Percentiles rank a stretch among this genome's conserved stretches.
Conservation (phyloP, 331 rosid genomes). For the Malus hybrid region DNA sequence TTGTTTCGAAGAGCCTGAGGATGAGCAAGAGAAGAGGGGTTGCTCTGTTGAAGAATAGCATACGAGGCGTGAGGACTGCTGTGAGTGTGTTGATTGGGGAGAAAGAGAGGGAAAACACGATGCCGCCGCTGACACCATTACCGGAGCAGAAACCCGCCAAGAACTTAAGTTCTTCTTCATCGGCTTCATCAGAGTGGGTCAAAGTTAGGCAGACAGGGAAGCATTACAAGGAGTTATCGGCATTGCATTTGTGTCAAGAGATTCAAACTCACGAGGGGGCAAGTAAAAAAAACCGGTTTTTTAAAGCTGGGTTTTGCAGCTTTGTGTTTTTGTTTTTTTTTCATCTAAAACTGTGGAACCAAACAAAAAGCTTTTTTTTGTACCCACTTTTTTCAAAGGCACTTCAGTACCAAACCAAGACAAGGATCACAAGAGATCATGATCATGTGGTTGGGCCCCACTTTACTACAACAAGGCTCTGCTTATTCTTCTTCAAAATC, state of each 20-base stretch:
- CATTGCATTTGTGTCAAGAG: slow-evolving; percentile 76
- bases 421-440: not conserved
- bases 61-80: slow-evolving; percentile 48
- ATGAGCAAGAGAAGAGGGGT: slow-evolving; percentile 71
- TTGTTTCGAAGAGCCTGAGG: slow-evolving; percentile 51
- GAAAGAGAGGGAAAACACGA: slow-evolving; percentile 24
- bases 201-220: slow-evolving; percentile 63
- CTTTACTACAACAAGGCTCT: not conserved
- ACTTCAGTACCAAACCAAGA: no score
- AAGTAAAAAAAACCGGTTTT: not conserved
- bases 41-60: slow-evolving; percentile 54
- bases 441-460: not conserved
- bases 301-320: no score
- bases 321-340: no score
- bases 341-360: no score
- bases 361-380: no score
- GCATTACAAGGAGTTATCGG: slow-evolving; percentile 66
- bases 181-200: slow-evolving; percentile 45
- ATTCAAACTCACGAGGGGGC: slow-evolving; percentile 84
- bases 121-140: not conserved
- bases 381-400: no score
- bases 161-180: slow-evolving; percentile 15
- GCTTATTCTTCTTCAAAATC: no score
- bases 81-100: slow-evolving; percentile 57
- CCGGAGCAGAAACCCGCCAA: slow-evolving; percentile 21